A percentile compares a stretch with the other conserved stretches of the same genome.
Conservation (phyloP, 2,329 filamentous ascomycete genomes). For the Pseudocercospora musae region DNA sequence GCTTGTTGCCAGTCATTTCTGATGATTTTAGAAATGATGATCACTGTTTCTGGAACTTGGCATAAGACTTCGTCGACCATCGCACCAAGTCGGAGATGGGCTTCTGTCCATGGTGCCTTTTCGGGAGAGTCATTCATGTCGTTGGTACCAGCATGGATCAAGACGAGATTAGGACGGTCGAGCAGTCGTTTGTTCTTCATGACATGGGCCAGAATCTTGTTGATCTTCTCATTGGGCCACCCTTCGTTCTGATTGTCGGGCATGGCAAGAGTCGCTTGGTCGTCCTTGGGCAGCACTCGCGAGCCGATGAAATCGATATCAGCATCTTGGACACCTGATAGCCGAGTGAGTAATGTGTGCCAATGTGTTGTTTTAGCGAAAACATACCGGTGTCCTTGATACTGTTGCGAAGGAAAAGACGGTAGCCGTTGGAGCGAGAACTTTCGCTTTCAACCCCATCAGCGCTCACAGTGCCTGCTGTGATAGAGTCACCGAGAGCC, state of each 20-base stretch:
- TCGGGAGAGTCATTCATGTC: constrained; percentile 28
- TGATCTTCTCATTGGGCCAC: constrained; percentile 9
- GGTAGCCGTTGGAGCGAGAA: background rate
- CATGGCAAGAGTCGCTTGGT: background rate
- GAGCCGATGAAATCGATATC: constrained; percentile 14
- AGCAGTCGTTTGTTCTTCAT: constrained; percentile 11
- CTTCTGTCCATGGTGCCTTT: constrained; percentile 26
- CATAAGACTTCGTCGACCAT: constrained; percentile 36
- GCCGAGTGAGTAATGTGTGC: background rate
- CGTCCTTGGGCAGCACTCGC: constrained; percentile 1
- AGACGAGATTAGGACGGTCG: constrained; percentile 33
- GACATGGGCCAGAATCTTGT: constrained; percentile 7
- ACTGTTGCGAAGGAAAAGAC: background rate
- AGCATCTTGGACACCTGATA: background rate
- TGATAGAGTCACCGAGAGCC: background rate
- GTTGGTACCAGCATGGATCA: constrained; percentile 38
- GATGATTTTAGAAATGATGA: constrained; percentile 41
- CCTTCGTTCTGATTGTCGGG: constrained; percentile 19
- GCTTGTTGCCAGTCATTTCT: constrained; percentile 16
- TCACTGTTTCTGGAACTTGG: constrained; percentile 32
- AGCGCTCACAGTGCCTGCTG: background rate
- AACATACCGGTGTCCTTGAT: background rate
- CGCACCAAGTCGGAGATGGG: constrained; percentile 34
- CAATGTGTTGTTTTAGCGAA: background rate
- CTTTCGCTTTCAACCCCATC: background rate